Evolutionary conservation across 139 green algal species (phyloP).

Genomic region (Tetraselmis striata): DNA sequence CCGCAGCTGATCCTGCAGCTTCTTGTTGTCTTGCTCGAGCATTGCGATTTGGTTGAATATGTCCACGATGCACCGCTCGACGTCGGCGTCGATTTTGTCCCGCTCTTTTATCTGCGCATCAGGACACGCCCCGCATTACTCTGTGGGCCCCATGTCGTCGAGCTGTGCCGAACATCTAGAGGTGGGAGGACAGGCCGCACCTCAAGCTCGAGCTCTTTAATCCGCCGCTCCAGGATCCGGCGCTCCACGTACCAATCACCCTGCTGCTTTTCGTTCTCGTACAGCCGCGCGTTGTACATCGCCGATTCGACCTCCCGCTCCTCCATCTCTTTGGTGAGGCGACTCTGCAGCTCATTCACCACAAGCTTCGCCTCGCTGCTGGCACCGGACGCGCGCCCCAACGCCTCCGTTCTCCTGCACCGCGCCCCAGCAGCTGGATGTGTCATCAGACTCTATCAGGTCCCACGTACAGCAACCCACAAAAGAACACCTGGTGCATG

Average conservation of each 20-base stretch:
- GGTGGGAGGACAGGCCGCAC: neutral
- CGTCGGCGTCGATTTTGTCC: neutral
- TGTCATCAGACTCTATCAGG: too few relatives aligned
- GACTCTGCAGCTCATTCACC: conserved; percentile 20
- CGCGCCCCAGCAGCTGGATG: too few relatives aligned
- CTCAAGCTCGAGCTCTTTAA: neutral
- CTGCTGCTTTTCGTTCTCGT: conserved; percentile 36
- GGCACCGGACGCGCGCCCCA: neutral
- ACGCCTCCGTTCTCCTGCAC: neutral
- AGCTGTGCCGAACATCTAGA: neutral
- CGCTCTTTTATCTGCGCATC: neutral
- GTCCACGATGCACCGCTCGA: neutral
- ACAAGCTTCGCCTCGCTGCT: neutral
- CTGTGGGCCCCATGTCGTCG: neutral
- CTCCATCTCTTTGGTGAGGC: conserved; percentile 31
- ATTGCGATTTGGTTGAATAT: neutral
- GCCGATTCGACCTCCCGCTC: conserved; percentile 45
- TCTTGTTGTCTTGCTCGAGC: neutral
- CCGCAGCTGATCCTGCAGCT: neutral
- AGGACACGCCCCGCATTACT: neutral
- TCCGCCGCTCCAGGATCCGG: neutral
- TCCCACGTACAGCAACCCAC: too few relatives aligned
- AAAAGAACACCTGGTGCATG: neutral
- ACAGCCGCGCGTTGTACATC: conserved; percentile 38
- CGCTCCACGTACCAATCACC: conserved; percentile 27